Base-by-base conservation (phyloP, 169 alveolate species). In the Eimeria zaria region DNA sequence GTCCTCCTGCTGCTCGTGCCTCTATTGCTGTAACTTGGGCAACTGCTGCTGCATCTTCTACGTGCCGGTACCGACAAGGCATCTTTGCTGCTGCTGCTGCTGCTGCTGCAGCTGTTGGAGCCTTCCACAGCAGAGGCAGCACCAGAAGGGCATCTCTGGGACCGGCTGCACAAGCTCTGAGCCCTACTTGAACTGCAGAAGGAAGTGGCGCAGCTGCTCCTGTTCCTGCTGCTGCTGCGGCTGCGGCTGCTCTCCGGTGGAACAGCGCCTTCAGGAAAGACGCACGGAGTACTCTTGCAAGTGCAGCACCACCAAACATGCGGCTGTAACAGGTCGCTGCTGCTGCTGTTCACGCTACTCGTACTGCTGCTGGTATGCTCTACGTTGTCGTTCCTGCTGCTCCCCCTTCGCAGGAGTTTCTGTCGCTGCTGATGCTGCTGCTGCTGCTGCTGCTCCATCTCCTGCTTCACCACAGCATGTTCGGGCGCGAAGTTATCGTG, bases 271-370 rank as follows among this genome's bases (percentile, higher is more conserved):
- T 58, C 55, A 9, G 76, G 91, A 22, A 83, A 83, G 55, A 16
- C 33, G 58, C 71, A 83, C 24, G 91, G 91, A 27, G 67, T 76
- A 12, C 55, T 55, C 74, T 58, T 83, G 74, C 91, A 48, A 1
- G 91, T 55, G 91, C 91, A 83, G 76, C 91, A 83, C 91, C 91
- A 83, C 76, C 71, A 58, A 60, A 83, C 74, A n/a, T 60, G 91
- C 20, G 91, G 91, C 76, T 83, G 91, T 24, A 83, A 22, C 71
- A 83, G 76, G 51, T 58, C 74, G 41, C 67, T 51, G 44, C n/a
- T 81, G 90, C 48, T 51, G 71, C 73, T 36, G 74, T 55, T 9
- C 33, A 4, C 55, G 58, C 74, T 83, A 58, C 76, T 83, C 55
- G 55, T 83, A 36, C 91, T 53, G 73, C 30, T 55, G 91, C 76